Evolutionary conservation across 228 moss, liverwort and hornwort genomes (phyloP).

Genomic region (Sphagnum fallax): DNA sequence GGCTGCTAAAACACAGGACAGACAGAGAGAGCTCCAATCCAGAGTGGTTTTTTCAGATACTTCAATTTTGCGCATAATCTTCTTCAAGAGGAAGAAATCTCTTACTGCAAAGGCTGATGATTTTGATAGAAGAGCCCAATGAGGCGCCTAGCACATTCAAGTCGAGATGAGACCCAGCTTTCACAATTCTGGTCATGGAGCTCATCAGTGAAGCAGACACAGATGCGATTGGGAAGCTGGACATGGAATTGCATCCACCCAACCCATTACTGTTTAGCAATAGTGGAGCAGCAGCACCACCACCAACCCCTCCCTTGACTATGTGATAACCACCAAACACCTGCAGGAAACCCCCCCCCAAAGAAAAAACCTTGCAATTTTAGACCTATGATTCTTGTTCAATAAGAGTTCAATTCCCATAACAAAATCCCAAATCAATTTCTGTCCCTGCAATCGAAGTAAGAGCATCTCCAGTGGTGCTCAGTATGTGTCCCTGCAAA

Average conservation of each 20-base stretch:
- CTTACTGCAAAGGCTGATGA: conserved; percentile 91
- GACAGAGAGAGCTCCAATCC: not conserved
- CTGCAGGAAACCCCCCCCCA: conserved; percentile 8
- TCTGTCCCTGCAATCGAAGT: no score
- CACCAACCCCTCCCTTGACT: conserved; percentile 11
- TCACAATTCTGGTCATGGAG: conserved; percentile 34
- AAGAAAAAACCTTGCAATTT: not conserved
- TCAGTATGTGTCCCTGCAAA: no score
- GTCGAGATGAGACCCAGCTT: conserved; percentile 54
- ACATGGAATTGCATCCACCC: conserved; percentile 18
- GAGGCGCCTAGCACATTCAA: conserved; percentile 69
- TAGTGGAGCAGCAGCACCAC: conserved; percentile 6
- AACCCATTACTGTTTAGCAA: not conserved
- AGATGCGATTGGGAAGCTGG: conserved; percentile 34
- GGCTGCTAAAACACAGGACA: not conserved
- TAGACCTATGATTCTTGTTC: not conserved
- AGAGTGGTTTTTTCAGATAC: no score
- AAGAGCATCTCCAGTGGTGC: no score
- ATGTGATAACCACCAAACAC: conserved; percentile 9
- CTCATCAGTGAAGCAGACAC: conserved; percentile 26
- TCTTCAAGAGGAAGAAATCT: conserved; percentile 9
- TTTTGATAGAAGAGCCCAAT: conserved; percentile 68
- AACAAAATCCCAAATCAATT: no score
- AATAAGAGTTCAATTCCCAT: not conserved
- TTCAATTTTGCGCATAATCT: no score